A percentile compares a stretch with the other conserved stretches of the same genome.
Conservation (phyloP, 495 filamentous ascomycete species). For the Aspergillus diversus region DNA sequence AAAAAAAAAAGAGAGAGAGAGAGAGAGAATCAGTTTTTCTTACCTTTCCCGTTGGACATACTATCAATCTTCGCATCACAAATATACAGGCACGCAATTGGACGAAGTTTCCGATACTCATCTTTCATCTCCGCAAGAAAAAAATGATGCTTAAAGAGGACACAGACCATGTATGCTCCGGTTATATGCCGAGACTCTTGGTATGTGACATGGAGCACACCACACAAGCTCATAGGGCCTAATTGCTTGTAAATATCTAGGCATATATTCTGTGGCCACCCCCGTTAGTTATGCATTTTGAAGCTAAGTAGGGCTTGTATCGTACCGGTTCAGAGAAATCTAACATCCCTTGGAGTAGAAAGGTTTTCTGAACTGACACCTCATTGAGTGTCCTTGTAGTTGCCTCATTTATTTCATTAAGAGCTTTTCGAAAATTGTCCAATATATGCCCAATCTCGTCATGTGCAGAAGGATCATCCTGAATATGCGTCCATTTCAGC, state of each 20-base stretch:
- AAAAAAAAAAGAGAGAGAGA: neutral
- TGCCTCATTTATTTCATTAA: constrained; percentile 76
- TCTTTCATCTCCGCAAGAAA: constrained; percentile 72
- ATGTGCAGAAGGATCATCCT: constrained; percentile 81
- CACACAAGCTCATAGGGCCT: constrained; percentile 83
- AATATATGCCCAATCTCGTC: constrained; percentile 76
- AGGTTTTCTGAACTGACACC: constrained; percentile 55
- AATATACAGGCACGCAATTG: constrained; percentile 75
- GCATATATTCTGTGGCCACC: constrained; percentile 37
- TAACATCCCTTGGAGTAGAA: constrained; percentile 56
- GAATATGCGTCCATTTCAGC: constrained; percentile 76
- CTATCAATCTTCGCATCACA: constrained; percentile 73
- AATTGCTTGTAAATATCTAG: constrained; percentile 68
- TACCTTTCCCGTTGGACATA: constrained; percentile 82
- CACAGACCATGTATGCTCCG: constrained; percentile 84
- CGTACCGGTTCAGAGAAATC: constrained; percentile 71
- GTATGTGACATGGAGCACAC: constrained; percentile 84
- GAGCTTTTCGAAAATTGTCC: constrained; percentile 69
- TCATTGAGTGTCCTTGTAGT: constrained; percentile 52
- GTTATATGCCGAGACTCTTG: constrained; percentile 64
- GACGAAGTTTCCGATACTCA: constrained; percentile 63
- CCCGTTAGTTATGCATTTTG: constrained; percentile 5
- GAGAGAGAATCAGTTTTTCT: constrained; percentile 15
- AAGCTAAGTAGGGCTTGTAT: neutral
- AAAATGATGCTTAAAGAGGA: constrained; percentile 82